Evolutionary conservation across 1,284 basidiomycete species (phyloP), one percentile per base, ranked within the genome.

Genomic region (Cryptococcus deneoformans): DNA sequence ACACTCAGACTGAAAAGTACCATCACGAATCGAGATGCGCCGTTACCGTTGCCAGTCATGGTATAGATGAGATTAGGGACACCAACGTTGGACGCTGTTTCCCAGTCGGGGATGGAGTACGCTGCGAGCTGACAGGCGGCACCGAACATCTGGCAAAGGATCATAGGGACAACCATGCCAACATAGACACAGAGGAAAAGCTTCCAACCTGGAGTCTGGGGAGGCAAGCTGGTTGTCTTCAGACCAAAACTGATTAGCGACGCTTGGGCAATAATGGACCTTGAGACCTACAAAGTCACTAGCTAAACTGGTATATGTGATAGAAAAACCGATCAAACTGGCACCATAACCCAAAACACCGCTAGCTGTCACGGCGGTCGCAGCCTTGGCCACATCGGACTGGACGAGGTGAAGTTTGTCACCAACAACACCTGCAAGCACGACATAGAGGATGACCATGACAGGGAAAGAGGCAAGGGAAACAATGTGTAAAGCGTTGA

Each of bases 1-100:
- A 91, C 88, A 54, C 87, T 89, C 24, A 77, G 59, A 56, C 69
- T 71, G 50, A 74, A 67, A 39, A 72, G 57, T 16, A 94, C 89
- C 11, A 88, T 89, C 55, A 95, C 80, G 79, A 96, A 91, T 70
- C 89, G 87, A 2, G 90, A 89, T 70, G 93, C 93, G 2, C 62
- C 66, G n/a, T 73, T 70, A 42, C 86, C 80, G 12, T 73, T 66
- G 7, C 74, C 84, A 1, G 91, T 81, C 81, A 94, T 87, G 2
- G 88, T 85, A 59, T 84, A 83, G 11, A 95, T 73, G 8, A 95
- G 82, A 3, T 89, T 87, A 14, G 85, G 90, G 49, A 86, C 82
- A 56, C 88, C 86, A 6, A 86, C 81, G 5, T 82, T 83, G 4
- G 81, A 75, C 29, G 81, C 71, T 0, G 77, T 80, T 58, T 80